Evolutionary conservation across 164 flowering plant genomes (phyloP).

Genomic region (Berberis thunbergii): DNA sequence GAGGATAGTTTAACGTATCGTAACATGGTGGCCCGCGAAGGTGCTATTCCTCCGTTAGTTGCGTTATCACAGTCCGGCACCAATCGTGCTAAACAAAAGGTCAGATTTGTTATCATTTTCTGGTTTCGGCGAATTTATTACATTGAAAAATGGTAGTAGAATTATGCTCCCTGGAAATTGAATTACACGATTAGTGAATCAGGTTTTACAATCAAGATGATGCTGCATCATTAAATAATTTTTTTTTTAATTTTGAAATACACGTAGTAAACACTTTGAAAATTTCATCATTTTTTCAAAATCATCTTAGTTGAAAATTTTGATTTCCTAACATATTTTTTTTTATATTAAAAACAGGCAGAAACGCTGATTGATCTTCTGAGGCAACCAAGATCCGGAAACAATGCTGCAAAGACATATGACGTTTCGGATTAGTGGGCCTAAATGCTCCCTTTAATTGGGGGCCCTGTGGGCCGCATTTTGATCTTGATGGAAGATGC

Average conservation of each 20-base stretch:
- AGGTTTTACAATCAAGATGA: too few species aligned
- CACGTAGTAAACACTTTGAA: not conserved
- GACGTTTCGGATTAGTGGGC: not conserved
- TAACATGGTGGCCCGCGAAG: constrained; percentile 77
- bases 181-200: too few species aligned
- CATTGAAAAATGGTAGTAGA: not conserved
- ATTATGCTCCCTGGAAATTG: not conserved
- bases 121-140: not conserved
- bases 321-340: not conserved
- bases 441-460: not conserved
- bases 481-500: too few species aligned
- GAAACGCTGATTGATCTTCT: not conserved
- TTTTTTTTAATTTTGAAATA: not conserved
- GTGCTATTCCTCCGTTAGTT: constrained; percentile 84
- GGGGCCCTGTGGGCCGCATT: too few species aligned
- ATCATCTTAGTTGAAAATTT: too few species aligned
- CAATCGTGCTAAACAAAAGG: constrained; percentile 73
- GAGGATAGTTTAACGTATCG: constrained; percentile 48
- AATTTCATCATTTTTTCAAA: too few species aligned
- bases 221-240: too few species aligned
- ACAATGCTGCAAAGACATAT: not conserved
- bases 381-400: constrained; percentile 1
- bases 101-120: constrained; percentile 4
- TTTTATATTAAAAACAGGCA: not conserved
- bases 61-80: constrained; percentile 82